These are phyloP conservation scores for Cytospora leucostoma DNA, from an alignment of 2,329 filamentous ascomycete genomes.

Conservation along the genomic window DNA sequence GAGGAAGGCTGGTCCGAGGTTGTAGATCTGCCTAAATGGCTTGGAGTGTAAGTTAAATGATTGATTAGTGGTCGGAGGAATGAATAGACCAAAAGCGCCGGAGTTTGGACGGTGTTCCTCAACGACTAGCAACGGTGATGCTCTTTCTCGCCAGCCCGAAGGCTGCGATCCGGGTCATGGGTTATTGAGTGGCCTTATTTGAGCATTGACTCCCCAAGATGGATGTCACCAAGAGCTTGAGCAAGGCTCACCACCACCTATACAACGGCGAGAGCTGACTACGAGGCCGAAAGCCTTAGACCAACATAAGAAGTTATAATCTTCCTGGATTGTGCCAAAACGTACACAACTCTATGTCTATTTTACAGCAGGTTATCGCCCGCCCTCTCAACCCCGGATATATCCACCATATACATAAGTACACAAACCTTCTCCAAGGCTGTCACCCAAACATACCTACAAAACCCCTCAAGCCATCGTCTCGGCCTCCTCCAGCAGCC, in stretches of 20 bases:
- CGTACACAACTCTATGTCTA: neutral
- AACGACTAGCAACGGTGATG: neutral
- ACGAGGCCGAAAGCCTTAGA: no score
- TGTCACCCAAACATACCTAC: no score
- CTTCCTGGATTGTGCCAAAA: neutral
- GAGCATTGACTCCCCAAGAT: no score
- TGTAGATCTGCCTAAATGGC: constrained; percentile 35
- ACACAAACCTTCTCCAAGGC: constrained; percentile 36
- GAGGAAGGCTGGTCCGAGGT: constrained; percentile 42
- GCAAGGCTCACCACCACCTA: no score
- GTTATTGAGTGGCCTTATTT: no score
- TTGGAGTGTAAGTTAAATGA: no score
- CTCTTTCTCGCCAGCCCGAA: neutral
- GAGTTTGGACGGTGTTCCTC: neutral
- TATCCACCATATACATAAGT: constrained; percentile 9
- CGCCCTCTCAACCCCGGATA: constrained; percentile 1
- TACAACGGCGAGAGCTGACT: no score
- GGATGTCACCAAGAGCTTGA: no score
- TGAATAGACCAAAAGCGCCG: neutral
- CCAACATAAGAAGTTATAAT: no score
- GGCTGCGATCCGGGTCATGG: neutral
- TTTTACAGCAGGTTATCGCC: constrained; percentile 3
- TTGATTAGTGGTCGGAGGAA: neutral
- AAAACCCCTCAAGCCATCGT: constrained; percentile 56
- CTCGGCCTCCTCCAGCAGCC: constrained; percentile 86